phyloP scores from a whole-genome alignment of 2,329 filamentous ascomycete species.

The Herpotrichia juniperi region DNA sequence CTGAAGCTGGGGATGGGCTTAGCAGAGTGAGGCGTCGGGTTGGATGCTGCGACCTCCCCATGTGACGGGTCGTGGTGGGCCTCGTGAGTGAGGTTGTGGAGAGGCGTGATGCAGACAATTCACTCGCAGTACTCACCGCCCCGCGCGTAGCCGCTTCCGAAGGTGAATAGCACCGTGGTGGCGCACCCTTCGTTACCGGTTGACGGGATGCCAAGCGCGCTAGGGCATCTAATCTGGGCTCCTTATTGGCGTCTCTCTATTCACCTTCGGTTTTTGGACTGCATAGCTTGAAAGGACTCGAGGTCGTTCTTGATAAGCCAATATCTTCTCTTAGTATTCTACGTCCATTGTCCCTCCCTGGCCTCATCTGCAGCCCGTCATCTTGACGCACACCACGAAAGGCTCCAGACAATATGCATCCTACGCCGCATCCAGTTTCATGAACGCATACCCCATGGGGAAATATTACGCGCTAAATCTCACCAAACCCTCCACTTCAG shows the following conservation, averaged over 20 bases:
- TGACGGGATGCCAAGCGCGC: too few relatives aligned
- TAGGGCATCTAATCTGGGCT: too few relatives aligned
- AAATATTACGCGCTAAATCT: not conserved
- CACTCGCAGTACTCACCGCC: conserved; percentile 3
- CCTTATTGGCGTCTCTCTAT: too few relatives aligned
- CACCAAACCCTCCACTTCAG: not conserved
- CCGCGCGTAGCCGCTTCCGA: conserved; percentile 1
- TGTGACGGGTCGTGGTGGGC: conserved; percentile 9
- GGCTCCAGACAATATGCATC: too few relatives aligned
- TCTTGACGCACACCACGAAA: too few relatives aligned
- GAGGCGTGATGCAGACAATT: not conserved
- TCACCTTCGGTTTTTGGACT: too few relatives aligned
- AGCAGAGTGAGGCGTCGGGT: not conserved
- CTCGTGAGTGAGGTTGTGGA: conserved; percentile 1
- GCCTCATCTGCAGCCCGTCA: too few relatives aligned
- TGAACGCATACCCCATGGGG: not conserved
- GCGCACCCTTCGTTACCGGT: conserved; percentile 1
- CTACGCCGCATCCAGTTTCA: too few relatives aligned
- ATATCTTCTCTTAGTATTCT: too few relatives aligned
- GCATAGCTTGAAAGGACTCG: too few relatives aligned
- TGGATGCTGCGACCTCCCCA: not conserved
- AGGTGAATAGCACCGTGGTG: conserved; percentile 5
- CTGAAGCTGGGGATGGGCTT: conserved; percentile 2
- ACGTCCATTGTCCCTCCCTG: too few relatives aligned
- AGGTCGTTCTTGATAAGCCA: too few relatives aligned